Conservation (phyloP, 768 basidiomycete species). For the Suillus discolor region DNA sequence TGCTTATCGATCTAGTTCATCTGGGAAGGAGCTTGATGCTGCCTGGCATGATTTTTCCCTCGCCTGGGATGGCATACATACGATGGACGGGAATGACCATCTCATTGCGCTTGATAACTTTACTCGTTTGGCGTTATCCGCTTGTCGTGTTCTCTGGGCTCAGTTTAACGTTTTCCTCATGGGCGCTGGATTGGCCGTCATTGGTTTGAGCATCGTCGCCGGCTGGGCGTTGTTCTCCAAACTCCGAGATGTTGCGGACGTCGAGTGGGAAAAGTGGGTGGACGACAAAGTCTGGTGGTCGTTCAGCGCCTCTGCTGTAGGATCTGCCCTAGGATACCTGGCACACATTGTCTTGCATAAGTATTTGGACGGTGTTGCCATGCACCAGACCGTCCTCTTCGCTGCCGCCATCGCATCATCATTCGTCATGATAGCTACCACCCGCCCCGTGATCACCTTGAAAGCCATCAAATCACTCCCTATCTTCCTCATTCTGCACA, state of each 20-base stretch:
- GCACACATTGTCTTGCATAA: slow-evolving; percentile 33
- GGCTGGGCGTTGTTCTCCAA: slow-evolving; percentile 57
- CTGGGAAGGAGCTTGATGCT: slow-evolving; percentile 73
- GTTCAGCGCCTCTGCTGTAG: slow-evolving; percentile 35
- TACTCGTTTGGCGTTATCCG: slow-evolving; percentile 42
- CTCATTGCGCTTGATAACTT: slow-evolving; percentile 24
- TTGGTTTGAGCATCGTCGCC: slow-evolving; percentile 57
- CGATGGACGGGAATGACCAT: slow-evolving; percentile 23
- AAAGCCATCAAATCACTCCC: slow-evolving; percentile 32
- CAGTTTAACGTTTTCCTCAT: slow-evolving; percentile 87
- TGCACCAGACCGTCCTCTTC: slow-evolving; percentile 55
- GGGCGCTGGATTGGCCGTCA: slow-evolving; percentile 64
- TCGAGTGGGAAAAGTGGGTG: slow-evolving; percentile 48
- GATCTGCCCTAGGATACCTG: slow-evolving; percentile 41
- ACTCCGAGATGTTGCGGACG: slow-evolving; percentile 39
- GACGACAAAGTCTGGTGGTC: slow-evolving; percentile 32
- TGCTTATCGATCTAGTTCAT: slow-evolving; percentile 69
- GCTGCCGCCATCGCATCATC: slow-evolving; percentile 48
- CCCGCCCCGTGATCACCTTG: slow-evolving; percentile 34
- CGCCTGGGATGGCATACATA: slow-evolving; percentile 44
- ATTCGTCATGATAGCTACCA: slow-evolving; percentile 44
- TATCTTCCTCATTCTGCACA: slow-evolving; percentile 66
- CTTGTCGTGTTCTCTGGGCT: slow-evolving; percentile 90
- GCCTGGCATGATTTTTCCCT: slow-evolving; percentile 57
- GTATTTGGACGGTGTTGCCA: slow-evolving; percentile 49